These are phyloP conservation scores for Pseudogymnoascus destructans DNA, from an alignment of 2,329 filamentous ascomycete genomes.

Conservation along the genomic window DNA sequence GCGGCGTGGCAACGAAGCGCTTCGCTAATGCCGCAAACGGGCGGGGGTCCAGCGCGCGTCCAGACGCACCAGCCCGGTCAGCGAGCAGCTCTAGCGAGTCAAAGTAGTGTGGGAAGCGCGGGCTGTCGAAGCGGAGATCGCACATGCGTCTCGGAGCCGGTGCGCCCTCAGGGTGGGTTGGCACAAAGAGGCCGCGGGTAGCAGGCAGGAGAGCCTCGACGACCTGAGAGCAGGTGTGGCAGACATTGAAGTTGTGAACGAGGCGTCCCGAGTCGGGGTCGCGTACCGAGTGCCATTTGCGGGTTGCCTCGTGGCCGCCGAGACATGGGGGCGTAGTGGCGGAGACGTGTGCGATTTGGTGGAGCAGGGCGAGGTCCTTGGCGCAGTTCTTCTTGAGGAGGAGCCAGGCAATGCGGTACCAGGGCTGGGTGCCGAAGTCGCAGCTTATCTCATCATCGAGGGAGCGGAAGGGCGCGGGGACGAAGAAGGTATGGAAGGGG, in stretches of 20 bases:
- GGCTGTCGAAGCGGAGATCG: conserved; percentile 49
- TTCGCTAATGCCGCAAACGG: conserved; percentile 19
- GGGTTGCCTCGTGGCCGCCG: conserved; percentile 39
- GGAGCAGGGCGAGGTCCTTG: conserved; percentile 54
- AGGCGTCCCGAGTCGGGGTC: conserved; percentile 52
- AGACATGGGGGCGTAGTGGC: conserved; percentile 44
- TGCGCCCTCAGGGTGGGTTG: conserved; percentile 30
- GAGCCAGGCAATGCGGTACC: conserved; percentile 76
- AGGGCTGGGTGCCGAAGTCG: conserved; percentile 63
- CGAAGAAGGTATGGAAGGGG: conserved; percentile 53
- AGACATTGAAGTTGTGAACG: conserved; percentile 61
- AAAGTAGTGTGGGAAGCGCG: conserved; percentile 46
- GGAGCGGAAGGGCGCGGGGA: conserved; percentile 44
- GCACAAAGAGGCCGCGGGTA: conserved; percentile 52
- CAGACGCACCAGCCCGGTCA: conserved; percentile 33
- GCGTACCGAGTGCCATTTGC: conserved; percentile 63
- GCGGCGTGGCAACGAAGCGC: conserved; percentile 26
- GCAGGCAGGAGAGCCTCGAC: conserved; percentile 62
- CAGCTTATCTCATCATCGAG: conserved; percentile 51
- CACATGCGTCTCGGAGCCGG: conserved; percentile 40
- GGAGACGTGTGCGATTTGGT: conserved; percentile 51
- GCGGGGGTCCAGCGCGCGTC: conserved; percentile 19
- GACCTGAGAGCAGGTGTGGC: conserved; percentile 58
- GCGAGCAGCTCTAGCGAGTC: conserved; percentile 46
- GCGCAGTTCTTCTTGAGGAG: conserved; percentile 59